Base-by-base conservation (phyloP, 2,329 filamentous ascomycete genomes). In the Coniochaeta sp. region DNA sequence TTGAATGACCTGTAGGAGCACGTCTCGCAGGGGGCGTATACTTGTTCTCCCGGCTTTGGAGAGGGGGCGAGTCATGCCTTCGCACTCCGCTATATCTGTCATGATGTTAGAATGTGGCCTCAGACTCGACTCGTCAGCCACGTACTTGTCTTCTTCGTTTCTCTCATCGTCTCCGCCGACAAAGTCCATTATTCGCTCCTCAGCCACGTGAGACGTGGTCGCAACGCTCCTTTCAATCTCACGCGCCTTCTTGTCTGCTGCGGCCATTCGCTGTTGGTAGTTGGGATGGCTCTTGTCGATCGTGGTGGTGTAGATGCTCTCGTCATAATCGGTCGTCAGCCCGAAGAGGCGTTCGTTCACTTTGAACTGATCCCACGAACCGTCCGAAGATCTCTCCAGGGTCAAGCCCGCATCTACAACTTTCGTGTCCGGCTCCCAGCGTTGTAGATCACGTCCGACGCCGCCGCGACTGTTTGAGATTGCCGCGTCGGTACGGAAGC, bases 101-200 rank as follows among this genome's bases (percentile, higher is more conserved):
- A 43, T 26, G 22, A 59, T 17, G 62, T 66, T 61, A 70, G 62
- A 38, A 50, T 58, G 47, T 22, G 28, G 22, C 38, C 11, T n/a
- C 47, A 28, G 6, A 6, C 22, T 31, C 34, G 12, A 36, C 11
- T 36, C 7, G 3, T 12, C 7, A 12, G 38, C 47, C 26, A 72
- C 84, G 67, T 81, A 92, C 86, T 95, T 97, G 71, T 96, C 93
- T 76, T 99, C 95, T 74, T 99, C 95, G 65, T 96, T 91, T 16
- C 85, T 88, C 61, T 87, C 86, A 58, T 89, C 83, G 43, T 84
- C 81, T 11, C 81, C 78, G 14, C 81, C 82, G n/a, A 85, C 79
- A 65, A 79, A 84, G 65, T 89, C 85, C 82, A 85, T 82, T 58
- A 91, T 83, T 69, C 93, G 88, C 77, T 99, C 95, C 74, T 98